These are phyloP conservation scores for Corchorus capsularis DNA, from an alignment of 345 rosid species.

Conservation along the genomic window DNA sequence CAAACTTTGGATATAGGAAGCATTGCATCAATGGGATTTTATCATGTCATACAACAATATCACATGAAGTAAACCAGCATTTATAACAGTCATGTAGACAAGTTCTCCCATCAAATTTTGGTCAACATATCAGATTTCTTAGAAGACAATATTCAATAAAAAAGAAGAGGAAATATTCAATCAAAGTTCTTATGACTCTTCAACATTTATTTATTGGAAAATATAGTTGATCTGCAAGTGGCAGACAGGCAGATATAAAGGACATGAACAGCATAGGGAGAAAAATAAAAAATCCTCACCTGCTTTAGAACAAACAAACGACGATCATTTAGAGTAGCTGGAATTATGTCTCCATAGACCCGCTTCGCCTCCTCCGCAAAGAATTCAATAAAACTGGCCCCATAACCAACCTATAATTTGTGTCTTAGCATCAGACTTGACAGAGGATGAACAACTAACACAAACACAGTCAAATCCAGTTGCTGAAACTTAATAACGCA, in stretches of 20 bases:
- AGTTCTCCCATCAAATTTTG: too few relatives aligned
- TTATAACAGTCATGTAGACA: conserved; percentile 1
- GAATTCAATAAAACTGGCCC: conserved; percentile 91
- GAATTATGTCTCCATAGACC: conserved; percentile 90
- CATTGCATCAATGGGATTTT: neutral
- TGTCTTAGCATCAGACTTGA: conserved; percentile 19
- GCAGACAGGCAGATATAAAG: neutral
- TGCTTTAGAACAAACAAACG: conserved; percentile 84
- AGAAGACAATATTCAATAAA: neutral
- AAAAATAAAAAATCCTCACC: conserved; percentile 40
- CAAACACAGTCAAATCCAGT: conserved; percentile 22
- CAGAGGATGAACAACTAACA: neutral
- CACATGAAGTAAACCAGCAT: neutral
- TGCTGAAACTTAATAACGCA: conserved; percentile 25
- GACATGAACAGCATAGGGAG: neutral
- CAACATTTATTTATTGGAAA: conserved; percentile 3
- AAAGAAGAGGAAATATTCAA: neutral
- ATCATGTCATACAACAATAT: neutral
- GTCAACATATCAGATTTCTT: neutral
- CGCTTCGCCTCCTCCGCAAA: conserved; percentile 95
- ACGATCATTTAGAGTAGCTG: conserved; percentile 76
- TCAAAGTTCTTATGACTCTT: neutral
- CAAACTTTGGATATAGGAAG: neutral
- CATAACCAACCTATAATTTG: conserved; percentile 74
- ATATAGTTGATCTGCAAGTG: neutral